Evolutionary conservation across 345 rosid species (phyloP).

Genomic region (Eucalyptus sp.): DNA sequence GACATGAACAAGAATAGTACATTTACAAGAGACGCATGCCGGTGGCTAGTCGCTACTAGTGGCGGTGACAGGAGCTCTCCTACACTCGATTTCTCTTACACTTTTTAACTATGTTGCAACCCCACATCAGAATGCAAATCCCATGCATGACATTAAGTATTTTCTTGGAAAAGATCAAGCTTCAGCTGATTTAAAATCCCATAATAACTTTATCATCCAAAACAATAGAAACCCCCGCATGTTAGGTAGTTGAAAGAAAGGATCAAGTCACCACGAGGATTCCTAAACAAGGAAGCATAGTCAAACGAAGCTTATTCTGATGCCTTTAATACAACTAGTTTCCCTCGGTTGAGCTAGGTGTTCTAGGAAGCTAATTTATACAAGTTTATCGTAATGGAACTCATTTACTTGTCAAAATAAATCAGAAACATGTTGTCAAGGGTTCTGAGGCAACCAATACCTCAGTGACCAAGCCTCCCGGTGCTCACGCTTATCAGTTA

Average conservation of each 20-base stretch:
- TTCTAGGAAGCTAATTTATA: too few species aligned
- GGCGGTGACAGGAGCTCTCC: neutral
- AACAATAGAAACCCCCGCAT: neutral
- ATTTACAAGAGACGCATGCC: neutral
- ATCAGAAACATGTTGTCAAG: neutral
- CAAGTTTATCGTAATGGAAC: too few species aligned
- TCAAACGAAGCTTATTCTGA: neutral
- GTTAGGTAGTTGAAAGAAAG: neutral
- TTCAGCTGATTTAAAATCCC: neutral
- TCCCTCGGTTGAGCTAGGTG: neutral
- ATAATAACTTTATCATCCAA: neutral
- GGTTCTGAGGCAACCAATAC: neutral
- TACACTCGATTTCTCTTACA: slow-evolving; percentile 20
- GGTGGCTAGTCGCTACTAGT: neutral
- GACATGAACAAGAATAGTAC: too few species aligned
- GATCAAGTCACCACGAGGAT: neutral
- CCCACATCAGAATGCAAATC: neutral
- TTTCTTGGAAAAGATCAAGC: neutral
- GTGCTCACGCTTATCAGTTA: neutral
- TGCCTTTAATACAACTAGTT: neutral
- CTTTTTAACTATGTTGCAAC: slow-evolving; percentile 13
- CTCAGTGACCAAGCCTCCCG: neutral
- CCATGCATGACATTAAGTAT: neutral
- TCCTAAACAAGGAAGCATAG: neutral
- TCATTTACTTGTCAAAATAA: too few species aligned